These are phyloP conservation scores for Malassezia japonica DNA, from an alignment of 1,284 basidiomycete genomes.

Conservation along the genomic window DNA sequence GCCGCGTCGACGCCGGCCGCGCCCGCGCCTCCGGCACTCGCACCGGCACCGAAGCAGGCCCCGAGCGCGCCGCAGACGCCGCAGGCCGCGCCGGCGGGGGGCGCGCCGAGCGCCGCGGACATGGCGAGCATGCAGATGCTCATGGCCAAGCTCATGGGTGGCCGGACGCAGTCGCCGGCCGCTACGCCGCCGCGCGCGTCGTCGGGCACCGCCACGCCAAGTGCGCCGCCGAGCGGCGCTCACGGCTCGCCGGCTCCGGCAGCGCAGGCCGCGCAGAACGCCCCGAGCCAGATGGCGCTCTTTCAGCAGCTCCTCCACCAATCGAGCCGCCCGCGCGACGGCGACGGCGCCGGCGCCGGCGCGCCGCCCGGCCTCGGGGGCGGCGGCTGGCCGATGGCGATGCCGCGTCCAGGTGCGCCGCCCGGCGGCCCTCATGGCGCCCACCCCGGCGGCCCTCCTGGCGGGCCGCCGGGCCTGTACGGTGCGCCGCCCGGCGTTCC, in stretches of 20 bases:
- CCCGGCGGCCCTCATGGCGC: background rate
- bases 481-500: too few species aligned
- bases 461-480: constrained; percentile 1
- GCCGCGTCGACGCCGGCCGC: background rate
- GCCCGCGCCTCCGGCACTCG: background rate
- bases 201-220: background rate
- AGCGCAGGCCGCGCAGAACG: background rate
- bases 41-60: background rate
- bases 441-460: background rate
- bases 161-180: background rate
- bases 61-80: constrained; percentile 20
- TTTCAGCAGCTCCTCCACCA: background rate
- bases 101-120: constrained; percentile 30
- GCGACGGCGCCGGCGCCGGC: background rate
- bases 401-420: background rate
- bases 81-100: constrained; percentile 9
- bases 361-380: background rate
- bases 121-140: constrained; percentile 46
- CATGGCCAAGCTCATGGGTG: constrained; percentile 40
- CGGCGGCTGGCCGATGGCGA: background rate
- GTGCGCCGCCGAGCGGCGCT: background rate
- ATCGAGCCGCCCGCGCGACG: background rate
- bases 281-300: background rate
- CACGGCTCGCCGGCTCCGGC: background rate
- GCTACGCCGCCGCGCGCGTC: background rate